Evolutionary conservation across 441 rosid species (phyloP).

Genomic region (Hura crepitans): DNA sequence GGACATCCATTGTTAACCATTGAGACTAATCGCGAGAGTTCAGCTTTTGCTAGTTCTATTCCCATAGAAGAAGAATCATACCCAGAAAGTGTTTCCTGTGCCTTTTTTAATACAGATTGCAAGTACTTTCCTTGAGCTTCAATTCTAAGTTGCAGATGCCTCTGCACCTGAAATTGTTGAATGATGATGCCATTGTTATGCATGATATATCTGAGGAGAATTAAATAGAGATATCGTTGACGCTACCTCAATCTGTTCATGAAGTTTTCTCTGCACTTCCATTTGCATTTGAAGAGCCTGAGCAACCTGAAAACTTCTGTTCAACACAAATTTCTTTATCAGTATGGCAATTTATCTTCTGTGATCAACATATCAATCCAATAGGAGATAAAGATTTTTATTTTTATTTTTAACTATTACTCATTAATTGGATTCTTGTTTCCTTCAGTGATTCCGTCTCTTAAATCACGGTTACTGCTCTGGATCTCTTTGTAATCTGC

Average conservation of each 20-base stretch:
- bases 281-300: conserved; percentile 83
- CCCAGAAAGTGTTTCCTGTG: conserved; percentile 84
- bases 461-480: conserved; percentile 6
- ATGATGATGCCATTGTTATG: conserved; percentile 17
- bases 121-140: conserved; percentile 97
- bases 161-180: conserved; percentile 69
- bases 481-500: conserved; percentile 62
- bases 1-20: conserved; percentile 55
- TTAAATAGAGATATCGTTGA: background rate
- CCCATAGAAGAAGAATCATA: conserved; percentile 57
- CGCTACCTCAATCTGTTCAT: conserved; percentile 86
- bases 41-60: conserved; percentile 61
- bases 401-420: conserved; percentile 45
- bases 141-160: conserved; percentile 88
- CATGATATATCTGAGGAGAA: background rate
- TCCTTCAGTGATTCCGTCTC: conserved; percentile 34
- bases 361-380: conserved; percentile 11
- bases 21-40: conserved; percentile 66
- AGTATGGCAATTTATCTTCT: conserved; percentile 7
- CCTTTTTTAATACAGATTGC: conserved; percentile 73
- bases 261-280: conserved; percentile 92
- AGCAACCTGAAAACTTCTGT: conserved; percentile 64
- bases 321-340: conserved; percentile 23
- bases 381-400: conserved; percentile 10
- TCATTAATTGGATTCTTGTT: conserved; percentile 44